A percentile compares a stretch with the other conserved stretches of the same genome.
phyloP scores from a whole-genome alignment of 805 yeast genomes.

The Schwanniomyces polymorphus region DNA sequence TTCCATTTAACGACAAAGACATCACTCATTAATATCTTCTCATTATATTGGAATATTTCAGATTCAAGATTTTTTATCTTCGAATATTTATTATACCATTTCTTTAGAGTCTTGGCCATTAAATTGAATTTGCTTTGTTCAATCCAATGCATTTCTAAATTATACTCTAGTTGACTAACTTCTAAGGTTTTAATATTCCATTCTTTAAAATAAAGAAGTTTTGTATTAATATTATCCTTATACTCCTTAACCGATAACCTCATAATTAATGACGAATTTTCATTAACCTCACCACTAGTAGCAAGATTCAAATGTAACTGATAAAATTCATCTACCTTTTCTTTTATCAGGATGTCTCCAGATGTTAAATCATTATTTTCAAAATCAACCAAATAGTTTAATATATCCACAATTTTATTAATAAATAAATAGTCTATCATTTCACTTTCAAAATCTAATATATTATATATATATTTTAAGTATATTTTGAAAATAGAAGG shows the following conservation, averaged over 20 bases:
- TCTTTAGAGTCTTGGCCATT: conserved; percentile 4
- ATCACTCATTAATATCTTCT: conserved; percentile 8
- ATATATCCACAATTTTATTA: conserved; percentile 13
- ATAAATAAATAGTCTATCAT: conserved; percentile 22
- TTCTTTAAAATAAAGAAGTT: conserved; percentile 7
- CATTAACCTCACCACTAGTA: conserved; percentile 1
- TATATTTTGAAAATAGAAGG: conserved; percentile 23
- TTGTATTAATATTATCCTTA: conserved; percentile 1
- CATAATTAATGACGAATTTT: conserved; percentile 29
- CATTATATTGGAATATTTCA: conserved; percentile 12
- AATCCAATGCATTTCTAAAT: conserved; percentile 3
- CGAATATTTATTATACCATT: conserved; percentile 9
- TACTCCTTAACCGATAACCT: conserved; percentile 21
- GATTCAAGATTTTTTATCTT: conserved; percentile 8
- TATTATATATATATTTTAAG: conserved; percentile 18
- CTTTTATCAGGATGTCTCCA: conserved; percentile 18
- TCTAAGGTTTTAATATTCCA: conserved; percentile 21
- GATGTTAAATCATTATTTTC: conserved; percentile 20
- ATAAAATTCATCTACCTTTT: conserved; percentile 20
- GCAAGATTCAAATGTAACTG: conserved; percentile 21
- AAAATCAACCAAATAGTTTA: conserved; percentile 26
- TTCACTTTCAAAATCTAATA: conserved; percentile 14
- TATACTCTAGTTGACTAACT: conserved; percentile 8
- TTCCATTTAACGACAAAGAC: conserved; percentile 8
- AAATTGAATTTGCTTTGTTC: not conserved